Percentiles rank a stretch among this genome's conserved stretches.
Evolutionary conservation across 1,284 basidiomycete genomes (phyloP).

Genomic region (Flammula alnicola): DNA sequence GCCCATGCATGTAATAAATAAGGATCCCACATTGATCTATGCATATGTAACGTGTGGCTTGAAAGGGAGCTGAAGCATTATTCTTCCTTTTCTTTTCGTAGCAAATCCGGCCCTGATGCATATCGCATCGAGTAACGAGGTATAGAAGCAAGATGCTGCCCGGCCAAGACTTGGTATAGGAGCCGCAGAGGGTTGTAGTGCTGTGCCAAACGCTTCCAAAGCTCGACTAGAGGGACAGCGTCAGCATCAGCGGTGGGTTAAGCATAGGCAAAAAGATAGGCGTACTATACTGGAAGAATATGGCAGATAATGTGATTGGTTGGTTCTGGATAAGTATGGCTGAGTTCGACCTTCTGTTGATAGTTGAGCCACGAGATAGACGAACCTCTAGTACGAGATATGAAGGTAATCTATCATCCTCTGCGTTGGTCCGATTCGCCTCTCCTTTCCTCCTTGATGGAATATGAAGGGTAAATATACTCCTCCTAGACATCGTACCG

Average conservation of each 20-base stretch:
- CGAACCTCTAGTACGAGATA: conserved; percentile 35
- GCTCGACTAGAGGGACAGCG: conserved; percentile 37
- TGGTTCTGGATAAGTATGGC: conserved; percentile 39
- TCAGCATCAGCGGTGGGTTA: not conserved
- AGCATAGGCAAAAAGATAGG: conserved; percentile 12
- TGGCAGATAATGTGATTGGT: conserved; percentile 43
- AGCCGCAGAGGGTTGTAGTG: conserved; percentile 56
- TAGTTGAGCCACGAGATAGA: not conserved
- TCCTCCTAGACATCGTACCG: conserved; percentile 33
- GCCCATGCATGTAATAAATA: not conserved
- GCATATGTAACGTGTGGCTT: too few relatives aligned
- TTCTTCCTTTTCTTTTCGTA: not conserved
- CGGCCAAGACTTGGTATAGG: conserved; percentile 44
- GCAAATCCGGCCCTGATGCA: conserved; percentile 7
- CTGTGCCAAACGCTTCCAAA: conserved; percentile 48
- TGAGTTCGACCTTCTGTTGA: not conserved
- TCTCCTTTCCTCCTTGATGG: not conserved
- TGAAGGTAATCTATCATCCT: conserved; percentile 1
- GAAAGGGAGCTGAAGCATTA: too few relatives aligned
- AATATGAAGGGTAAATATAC: conserved; percentile 34
- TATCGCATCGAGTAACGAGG: conserved; percentile 50
- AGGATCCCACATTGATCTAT: too few relatives aligned
- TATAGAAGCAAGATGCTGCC: conserved; percentile 49
- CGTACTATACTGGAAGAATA: conserved; percentile 57
- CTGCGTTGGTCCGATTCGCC: not conserved